Evolutionary conservation across 2,329 filamentous ascomycete genomes (phyloP).

Genomic region (Dactylella cylindrospora): DNA sequence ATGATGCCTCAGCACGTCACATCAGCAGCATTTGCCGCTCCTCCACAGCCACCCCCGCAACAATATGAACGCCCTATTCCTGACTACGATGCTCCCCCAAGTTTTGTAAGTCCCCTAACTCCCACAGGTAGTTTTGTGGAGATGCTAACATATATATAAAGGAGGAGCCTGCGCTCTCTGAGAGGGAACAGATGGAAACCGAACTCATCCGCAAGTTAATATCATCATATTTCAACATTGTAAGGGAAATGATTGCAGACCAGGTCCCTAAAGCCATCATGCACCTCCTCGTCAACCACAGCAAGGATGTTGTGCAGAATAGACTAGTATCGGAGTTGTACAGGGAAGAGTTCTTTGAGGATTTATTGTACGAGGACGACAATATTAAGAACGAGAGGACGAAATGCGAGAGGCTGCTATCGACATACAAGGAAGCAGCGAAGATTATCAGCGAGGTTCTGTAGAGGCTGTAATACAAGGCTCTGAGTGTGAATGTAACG

Average conservation of each 20-base stretch:
- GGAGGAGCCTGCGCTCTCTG: slow-evolving; percentile 83
- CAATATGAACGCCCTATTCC: slow-evolving; percentile 15
- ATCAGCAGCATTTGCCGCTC: slow-evolving; percentile 6
- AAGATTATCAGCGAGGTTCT: slow-evolving; percentile 98
- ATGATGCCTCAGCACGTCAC: slow-evolving; percentile 37
- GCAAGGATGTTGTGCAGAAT: slow-evolving; percentile 97
- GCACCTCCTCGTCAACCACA: slow-evolving; percentile 97
- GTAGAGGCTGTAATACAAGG: slow-evolving; percentile 54
- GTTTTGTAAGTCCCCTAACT: slow-evolving; percentile 24
- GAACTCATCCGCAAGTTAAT: slow-evolving; percentile 95
- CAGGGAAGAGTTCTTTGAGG: slow-evolving; percentile 84
- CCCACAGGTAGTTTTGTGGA: neutral
- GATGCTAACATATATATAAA: slow-evolving; percentile 8
- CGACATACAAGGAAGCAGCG: slow-evolving; percentile 94
- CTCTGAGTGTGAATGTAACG: neutral
- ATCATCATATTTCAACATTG: slow-evolving; percentile 98
- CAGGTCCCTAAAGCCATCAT: slow-evolving; percentile 98
- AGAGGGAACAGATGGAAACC: slow-evolving; percentile 94
- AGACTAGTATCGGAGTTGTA: slow-evolving; percentile 93
- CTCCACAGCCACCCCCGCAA: slow-evolving; percentile 12
- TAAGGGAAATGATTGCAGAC: slow-evolving; percentile 96
- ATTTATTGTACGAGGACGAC: slow-evolving; percentile 95
- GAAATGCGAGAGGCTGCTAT: slow-evolving; percentile 94
- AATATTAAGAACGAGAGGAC: slow-evolving; percentile 95
- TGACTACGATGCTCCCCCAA: slow-evolving; percentile 30